Conservation (phyloP, 2,329 filamentous ascomycete species). For the Diplodia seriata region DNA sequence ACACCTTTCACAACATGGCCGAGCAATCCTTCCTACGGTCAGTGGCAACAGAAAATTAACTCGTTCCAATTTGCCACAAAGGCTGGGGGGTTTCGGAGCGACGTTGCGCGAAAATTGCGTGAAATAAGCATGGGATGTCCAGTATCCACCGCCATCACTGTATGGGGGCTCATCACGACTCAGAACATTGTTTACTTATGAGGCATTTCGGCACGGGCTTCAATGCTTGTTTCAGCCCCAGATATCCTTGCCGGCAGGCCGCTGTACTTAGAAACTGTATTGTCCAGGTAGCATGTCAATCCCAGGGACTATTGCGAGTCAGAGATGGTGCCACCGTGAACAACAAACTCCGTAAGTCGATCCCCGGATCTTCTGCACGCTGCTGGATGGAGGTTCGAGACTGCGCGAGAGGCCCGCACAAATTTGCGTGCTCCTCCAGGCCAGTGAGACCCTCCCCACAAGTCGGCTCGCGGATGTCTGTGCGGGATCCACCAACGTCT, state of each 20-base stretch:
- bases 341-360: constrained; percentile 9
- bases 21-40: not conserved
- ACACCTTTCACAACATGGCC: not conserved
- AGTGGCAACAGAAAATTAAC: not conserved
- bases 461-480: constrained; percentile 29
- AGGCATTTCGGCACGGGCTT: not conserved
- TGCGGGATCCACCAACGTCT: constrained; percentile 25
- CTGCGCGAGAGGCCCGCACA: not conserved
- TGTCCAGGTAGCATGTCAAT: not conserved
- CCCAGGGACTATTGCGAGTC: not conserved
- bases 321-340: not conserved
- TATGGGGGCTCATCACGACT: not conserved
- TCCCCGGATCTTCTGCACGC: constrained; percentile 10
- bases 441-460: constrained; percentile 13
- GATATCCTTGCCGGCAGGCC: not conserved
- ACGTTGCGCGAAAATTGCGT: not conserved
- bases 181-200: not conserved
- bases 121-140: not conserved
- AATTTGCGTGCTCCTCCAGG: constrained; percentile 2
- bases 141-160: not conserved
- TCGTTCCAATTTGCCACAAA: not conserved
- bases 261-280: not conserved
- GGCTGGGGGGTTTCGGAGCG: not conserved
- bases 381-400: not conserved
- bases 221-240: not conserved